Conservation (phyloP, 208 protist genomes). For the Wallacemonas rigidus region DNA sequence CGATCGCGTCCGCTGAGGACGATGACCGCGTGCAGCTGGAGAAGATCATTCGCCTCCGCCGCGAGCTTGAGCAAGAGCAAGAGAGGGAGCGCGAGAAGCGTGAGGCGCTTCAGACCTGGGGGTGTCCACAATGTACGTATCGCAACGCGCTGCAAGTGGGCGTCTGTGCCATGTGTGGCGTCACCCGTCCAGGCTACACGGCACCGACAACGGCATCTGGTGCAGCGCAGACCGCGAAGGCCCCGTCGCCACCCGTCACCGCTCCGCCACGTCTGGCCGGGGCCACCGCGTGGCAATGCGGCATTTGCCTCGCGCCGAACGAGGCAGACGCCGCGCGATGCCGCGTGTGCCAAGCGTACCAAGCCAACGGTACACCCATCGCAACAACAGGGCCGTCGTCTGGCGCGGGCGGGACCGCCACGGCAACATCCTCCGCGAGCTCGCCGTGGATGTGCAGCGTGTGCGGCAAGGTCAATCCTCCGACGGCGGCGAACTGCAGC, state of each 20-base stretch:
- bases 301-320: constrained; percentile 65
- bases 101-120: constrained; percentile 74
- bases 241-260: constrained; percentile 1
- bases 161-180: constrained; percentile 72
- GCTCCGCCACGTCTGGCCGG: constrained; percentile 16
- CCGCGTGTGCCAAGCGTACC: constrained; percentile 57
- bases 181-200: constrained; percentile 48
- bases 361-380: constrained; percentile 42
- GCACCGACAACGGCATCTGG: not conserved
- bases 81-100: constrained; percentile 69
- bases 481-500: constrained; percentile 40
- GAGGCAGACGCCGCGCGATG: constrained; percentile 45
- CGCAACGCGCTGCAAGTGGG: constrained; percentile 55
- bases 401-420: not conserved
- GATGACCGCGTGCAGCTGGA: constrained; percentile 78
- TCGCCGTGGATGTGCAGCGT: constrained; percentile 65
- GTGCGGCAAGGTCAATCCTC: constrained; percentile 55
- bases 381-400: constrained; percentile 17
- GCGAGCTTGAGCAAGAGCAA: constrained; percentile 77
- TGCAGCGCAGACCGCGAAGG: constrained; percentile 12
- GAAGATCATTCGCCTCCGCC: constrained; percentile 81
- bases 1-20: constrained; percentile 35
- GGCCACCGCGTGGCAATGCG: constrained; percentile 64
- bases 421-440: not conserved
- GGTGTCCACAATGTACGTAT: constrained; percentile 74